These are phyloP conservation scores for Pseudotsuga menziesii DNA, from an alignment of 75 land plant genomes.

Conservation along the genomic window DNA sequence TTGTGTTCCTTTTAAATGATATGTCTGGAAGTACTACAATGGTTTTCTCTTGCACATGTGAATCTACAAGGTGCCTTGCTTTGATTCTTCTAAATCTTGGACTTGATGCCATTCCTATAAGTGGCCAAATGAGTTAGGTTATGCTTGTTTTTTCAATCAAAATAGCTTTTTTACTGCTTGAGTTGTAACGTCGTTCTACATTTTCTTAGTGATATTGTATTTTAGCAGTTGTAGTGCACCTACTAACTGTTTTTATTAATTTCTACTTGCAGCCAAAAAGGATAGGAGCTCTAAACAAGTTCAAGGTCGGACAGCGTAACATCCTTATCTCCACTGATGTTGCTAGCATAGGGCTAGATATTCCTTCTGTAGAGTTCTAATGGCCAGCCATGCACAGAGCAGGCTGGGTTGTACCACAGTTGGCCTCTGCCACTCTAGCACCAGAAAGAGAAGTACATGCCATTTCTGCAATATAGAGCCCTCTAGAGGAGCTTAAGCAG, in stretches of 20 bases:
- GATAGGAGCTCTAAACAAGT: conserved; percentile 72
- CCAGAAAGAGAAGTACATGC: too few species aligned
- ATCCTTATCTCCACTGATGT: conserved; percentile 92
- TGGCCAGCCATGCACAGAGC: too few species aligned
- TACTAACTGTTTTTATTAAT: neutral
- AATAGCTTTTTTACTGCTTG: too few species aligned
- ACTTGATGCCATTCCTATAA: conserved; percentile 75
- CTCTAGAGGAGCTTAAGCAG: too few species aligned
- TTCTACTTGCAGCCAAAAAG: conserved; percentile 52
- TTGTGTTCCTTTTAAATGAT: conserved; percentile 69
- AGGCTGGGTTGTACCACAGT: too few species aligned
- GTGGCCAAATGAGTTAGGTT: conserved; percentile 96
- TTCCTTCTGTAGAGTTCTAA: conserved; percentile 96
- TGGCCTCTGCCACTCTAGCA: too few species aligned
- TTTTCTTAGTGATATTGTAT: neutral
- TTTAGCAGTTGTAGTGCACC: neutral
- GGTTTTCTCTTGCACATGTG: conserved; percentile 94
- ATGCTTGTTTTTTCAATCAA: neutral
- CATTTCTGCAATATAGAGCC: too few species aligned
- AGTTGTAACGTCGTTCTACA: neutral
- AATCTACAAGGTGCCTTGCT: conserved; percentile 68
- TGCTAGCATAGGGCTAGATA: conserved; percentile 92
- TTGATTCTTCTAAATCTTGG: conserved; percentile 79
- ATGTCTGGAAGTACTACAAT: conserved; percentile 67
- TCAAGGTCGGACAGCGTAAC: conserved; percentile 85